A percentile compares a stretch with the other conserved stretches of the same genome.
These are phyloP conservation scores for Trapa incisa DNA, from an alignment of 345 rosid species.

Conservation along the genomic window DNA sequence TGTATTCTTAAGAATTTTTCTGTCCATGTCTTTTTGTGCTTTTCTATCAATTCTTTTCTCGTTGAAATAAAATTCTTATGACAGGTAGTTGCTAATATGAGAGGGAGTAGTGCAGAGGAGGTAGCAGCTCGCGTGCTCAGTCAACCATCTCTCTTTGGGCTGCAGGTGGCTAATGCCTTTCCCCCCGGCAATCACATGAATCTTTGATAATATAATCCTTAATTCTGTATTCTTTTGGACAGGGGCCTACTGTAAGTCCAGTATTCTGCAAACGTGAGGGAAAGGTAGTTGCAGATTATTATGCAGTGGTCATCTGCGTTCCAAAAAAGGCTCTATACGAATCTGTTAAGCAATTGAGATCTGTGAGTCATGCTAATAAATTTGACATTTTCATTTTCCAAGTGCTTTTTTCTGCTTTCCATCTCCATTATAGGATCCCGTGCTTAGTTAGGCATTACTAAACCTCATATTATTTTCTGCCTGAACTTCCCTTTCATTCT, in stretches of 20 bases:
- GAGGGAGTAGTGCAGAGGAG: constrained; percentile 71
- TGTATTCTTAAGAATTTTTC: neutral
- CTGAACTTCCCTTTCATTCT: neutral
- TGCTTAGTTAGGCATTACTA: too few species aligned
- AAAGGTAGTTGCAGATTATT: constrained; percentile 48
- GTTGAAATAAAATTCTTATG: constrained; percentile 4
- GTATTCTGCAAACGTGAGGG: constrained; percentile 59
- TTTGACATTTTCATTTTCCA: neutral
- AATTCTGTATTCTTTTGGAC: constrained; percentile 5
- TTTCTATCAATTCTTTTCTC: neutral
- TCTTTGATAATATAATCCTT: neutral
- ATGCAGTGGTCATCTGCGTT: constrained; percentile 75
- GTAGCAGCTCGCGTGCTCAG: constrained; percentile 67
- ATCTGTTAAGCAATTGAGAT: constrained; percentile 83
- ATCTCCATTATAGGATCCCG: too few species aligned
- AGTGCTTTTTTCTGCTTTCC: too few species aligned
- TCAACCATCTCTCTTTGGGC: constrained; percentile 73
- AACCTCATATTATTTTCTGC: too few species aligned
- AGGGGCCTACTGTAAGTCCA: constrained; percentile 93
- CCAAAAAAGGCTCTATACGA: constrained; percentile 71
- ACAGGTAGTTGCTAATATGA: constrained; percentile 90
- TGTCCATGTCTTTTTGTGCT: neutral
- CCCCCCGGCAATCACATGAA: too few species aligned
- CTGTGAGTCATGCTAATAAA: constrained; percentile 30
- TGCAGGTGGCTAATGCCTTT: constrained; percentile 44